These are phyloP conservation scores for Otatea glauca DNA, from an alignment of 176 grass and related monocot species.

Conservation along the genomic window DNA sequence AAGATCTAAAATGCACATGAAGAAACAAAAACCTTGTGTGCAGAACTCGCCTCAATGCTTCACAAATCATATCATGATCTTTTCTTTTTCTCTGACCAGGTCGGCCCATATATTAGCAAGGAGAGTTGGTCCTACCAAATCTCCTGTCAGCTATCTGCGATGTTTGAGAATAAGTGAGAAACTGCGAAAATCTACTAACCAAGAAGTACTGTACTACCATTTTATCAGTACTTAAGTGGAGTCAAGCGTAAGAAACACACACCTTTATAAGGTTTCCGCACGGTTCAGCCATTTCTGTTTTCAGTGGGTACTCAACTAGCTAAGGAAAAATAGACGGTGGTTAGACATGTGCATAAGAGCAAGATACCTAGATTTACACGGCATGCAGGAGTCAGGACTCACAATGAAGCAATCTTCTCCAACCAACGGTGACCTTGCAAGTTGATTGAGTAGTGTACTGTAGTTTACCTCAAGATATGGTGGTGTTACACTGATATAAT, in stretches of 20 bases:
- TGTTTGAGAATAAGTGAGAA: constrained; percentile 41
- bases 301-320: constrained; percentile 91
- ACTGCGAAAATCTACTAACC: background rate
- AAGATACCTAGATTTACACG: constrained; percentile 21
- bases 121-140: constrained; percentile 95
- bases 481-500: constrained; percentile 95
- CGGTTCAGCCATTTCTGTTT: constrained; percentile 76
- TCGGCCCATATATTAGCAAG: constrained; percentile 89
- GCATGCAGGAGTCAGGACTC: constrained; percentile 63
- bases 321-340: constrained; percentile 41
- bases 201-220: background rate
- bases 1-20: background rate
- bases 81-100: constrained; percentile 92
- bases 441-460: constrained; percentile 67
- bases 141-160: constrained; percentile 88
- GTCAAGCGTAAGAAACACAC: background rate
- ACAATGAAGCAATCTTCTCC: constrained; percentile 96
- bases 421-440: constrained; percentile 79
- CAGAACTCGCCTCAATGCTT: constrained; percentile 19
- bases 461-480: constrained; percentile 88
- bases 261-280: constrained; percentile 84
- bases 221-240: background rate
- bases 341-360: constrained; percentile 42
- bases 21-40: background rate
- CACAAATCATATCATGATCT: constrained; percentile 40